Base-by-base conservation (phyloP, 2,329 filamentous ascomycete species). In the Hirsutella minnesotensis region DNA sequence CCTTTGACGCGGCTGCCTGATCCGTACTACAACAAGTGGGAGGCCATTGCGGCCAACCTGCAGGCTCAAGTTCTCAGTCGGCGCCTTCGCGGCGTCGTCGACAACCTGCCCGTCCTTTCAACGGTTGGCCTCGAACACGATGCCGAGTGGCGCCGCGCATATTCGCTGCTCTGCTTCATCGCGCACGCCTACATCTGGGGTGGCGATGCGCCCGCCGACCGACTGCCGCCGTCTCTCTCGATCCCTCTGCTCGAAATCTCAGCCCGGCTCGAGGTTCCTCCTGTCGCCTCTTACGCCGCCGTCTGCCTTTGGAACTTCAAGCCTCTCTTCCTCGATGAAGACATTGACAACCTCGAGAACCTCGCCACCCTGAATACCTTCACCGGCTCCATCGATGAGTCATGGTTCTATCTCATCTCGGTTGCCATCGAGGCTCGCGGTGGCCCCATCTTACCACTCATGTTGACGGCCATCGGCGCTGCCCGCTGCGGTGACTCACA, bases 241-340 rank as follows among this genome's bases (percentile, higher is more conserved):
- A 75, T 89, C 24, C 92, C 92, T 0, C 75, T 96, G 50, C 70
- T 94, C 41, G 67, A 81, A 49, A 75, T 94, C 38, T 90, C 86
- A 52, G 69, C 75, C 37, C 78, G 79, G 47, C 76, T 98, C 16
- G 86, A 96, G 56, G 71, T 98, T 21, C 89, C 86, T 7, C 86
- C 89, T 1, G 90, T 98, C 22, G 92, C 90, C 39, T 95, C 90
- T 16, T 98, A 95, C 59, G 87, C 92, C 7, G 86, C 83, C 8
- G 72, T 95, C 4, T 90, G 86, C 51, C 72, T 98, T 21, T 98
- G 92, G 92, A 98, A 98, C 65, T 96, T 88, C 72, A 90, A 89
- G 63, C 86, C 89, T 1, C 75, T 96, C 43, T 95, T 96, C 57
- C 67, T 79, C 46, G 78, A 86, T 48, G 89, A 95, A 61, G 75